phyloP scores from a whole-genome alignment of 768 basidiomycete genomes.

The Royoungia palumana region DNA sequence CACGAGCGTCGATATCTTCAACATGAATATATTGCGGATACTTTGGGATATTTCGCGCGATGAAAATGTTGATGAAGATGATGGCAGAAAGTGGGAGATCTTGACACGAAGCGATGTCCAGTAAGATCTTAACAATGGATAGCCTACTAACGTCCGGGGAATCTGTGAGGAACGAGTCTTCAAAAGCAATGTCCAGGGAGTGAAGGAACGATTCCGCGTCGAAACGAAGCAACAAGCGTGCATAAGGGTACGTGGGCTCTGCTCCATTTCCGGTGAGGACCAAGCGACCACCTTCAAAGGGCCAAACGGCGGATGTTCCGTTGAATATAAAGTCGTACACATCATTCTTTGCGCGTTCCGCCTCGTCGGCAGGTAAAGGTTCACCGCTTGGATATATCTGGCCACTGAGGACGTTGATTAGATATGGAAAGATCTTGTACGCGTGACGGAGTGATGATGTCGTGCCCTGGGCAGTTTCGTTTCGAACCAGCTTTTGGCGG shows the following conservation, averaged over 20 bases:
- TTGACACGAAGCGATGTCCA: constrained; percentile 64
- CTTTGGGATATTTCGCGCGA: constrained; percentile 95
- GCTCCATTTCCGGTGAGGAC: constrained; percentile 69
- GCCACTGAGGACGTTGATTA: constrained; percentile 77
- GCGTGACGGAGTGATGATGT: constrained; percentile 55
- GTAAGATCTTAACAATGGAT: constrained; percentile 75
- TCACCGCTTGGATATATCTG: constrained; percentile 84
- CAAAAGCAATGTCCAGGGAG: constrained; percentile 90
- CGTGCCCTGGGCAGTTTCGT: constrained; percentile 13
- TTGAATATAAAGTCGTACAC: constrained; percentile 85
- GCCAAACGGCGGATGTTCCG: constrained; percentile 78
- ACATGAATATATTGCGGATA: constrained; percentile 77
- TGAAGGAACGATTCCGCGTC: constrained; percentile 95
- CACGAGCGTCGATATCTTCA: constrained; percentile 50
- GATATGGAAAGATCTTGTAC: constrained; percentile 89
- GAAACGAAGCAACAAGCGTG: constrained; percentile 76
- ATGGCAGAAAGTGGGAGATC: constrained; percentile 57
- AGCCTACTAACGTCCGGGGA: constrained; percentile 66
- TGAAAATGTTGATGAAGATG: constrained; percentile 91
- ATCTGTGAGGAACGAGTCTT: constrained; percentile 86
- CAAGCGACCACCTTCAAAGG: constrained; percentile 69
- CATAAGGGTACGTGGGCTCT: constrained; percentile 89
- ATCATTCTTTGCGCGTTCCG: constrained; percentile 62
- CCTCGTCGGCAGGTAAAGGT: constrained; percentile 61
- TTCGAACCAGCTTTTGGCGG: constrained; percentile 35